These are phyloP conservation scores for Ganoderma multipileum DNA, from an alignment of 1,284 basidiomycete species.

Conservation along the genomic window DNA sequence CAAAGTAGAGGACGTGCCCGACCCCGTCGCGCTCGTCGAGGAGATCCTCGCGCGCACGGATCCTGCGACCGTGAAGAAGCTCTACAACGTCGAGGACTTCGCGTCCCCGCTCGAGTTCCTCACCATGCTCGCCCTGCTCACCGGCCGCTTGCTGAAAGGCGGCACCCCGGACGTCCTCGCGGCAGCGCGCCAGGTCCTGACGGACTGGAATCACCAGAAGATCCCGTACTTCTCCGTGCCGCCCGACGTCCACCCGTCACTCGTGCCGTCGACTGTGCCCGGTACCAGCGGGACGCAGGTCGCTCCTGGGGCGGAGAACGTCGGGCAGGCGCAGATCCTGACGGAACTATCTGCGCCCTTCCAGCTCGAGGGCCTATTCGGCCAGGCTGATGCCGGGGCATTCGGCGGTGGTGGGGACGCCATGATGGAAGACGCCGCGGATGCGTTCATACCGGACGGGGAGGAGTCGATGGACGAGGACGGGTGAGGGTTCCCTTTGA, in stretches of 20 bases:
- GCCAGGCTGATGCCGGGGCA: conserved; percentile 76
- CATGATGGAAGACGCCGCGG: conserved; percentile 37
- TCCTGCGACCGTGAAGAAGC: conserved; percentile 71
- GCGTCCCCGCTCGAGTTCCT: conserved; percentile 84
- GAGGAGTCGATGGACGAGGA: conserved; percentile 56
- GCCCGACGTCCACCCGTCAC: conserved; percentile 79
- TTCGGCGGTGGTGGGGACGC: conserved; percentile 45
- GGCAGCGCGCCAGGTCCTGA: conserved; percentile 85
- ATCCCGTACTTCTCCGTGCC: conserved; percentile 90
- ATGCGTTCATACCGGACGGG: conserved; percentile 41
- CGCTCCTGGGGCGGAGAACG: conserved; percentile 74
- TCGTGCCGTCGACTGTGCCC: conserved; percentile 60
- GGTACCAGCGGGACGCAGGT: conserved; percentile 41
- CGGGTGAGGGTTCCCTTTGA: conserved; percentile 43
- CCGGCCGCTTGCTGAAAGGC: conserved; percentile 83
- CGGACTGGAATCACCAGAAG: conserved; percentile 97
- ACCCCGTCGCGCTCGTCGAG: conserved; percentile 90
- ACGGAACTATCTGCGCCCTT: conserved; percentile 73
- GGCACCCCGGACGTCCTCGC: conserved; percentile 91
- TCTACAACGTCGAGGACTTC: conserved; percentile 85
- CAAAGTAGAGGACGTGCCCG: conserved; percentile 91
- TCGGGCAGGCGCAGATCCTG: conserved; percentile 79
- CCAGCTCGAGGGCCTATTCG: conserved; percentile 76
- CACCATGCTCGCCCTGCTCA: conserved; percentile 88
- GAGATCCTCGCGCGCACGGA: conserved; percentile 83